phyloP scores from a whole-genome alignment of 2,329 filamentous ascomycete species.

The Cordyceps pruinosa region DNA sequence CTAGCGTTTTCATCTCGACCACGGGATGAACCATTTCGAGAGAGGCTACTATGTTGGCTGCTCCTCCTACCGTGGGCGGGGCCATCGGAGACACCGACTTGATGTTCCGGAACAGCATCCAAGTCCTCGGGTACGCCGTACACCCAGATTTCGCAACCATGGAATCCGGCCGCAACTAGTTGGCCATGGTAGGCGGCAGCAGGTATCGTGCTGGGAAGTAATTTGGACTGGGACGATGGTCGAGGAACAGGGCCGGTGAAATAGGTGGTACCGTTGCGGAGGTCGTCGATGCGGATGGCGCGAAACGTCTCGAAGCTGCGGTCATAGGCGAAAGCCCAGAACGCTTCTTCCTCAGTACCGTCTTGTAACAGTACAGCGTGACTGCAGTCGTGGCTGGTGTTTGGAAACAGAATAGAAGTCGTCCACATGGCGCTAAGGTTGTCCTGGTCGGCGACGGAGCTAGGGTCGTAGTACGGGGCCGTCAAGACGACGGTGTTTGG shows the following conservation, averaged over 20 bases:
- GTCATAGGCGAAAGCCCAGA: constrained; percentile 74
- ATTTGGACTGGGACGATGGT: constrained; percentile 45
- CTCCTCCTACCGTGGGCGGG: constrained; percentile 25
- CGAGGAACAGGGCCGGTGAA: constrained; percentile 64
- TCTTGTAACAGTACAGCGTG: constrained; percentile 65
- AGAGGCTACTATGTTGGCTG: constrained; percentile 23
- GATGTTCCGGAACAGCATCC: constrained; percentile 49
- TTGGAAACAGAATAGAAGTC: constrained; percentile 76
- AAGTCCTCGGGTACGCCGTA: constrained; percentile 72
- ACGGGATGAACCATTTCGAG: constrained; percentile 26
- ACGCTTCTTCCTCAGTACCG: constrained; percentile 55
- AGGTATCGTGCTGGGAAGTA: constrained; percentile 62
- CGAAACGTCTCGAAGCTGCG: constrained; percentile 70
- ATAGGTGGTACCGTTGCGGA: constrained; percentile 70
- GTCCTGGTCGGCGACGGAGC: constrained; percentile 57
- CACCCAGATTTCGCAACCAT: constrained; percentile 66
- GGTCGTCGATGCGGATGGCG: constrained; percentile 66
- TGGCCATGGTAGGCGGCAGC: constrained; percentile 63
- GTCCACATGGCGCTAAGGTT: constrained; percentile 74
- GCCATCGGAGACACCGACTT: constrained; percentile 16
- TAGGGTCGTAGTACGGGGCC: constrained; percentile 71
- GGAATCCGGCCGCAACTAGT: constrained; percentile 66
- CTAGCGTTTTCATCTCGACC: constrained; percentile 26
- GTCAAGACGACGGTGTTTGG: constrained; percentile 70
- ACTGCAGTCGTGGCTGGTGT: constrained; percentile 71